Evolutionary conservation across 768 basidiomycete species (phyloP).

Genomic region (Psilocybe tampanensis): DNA sequence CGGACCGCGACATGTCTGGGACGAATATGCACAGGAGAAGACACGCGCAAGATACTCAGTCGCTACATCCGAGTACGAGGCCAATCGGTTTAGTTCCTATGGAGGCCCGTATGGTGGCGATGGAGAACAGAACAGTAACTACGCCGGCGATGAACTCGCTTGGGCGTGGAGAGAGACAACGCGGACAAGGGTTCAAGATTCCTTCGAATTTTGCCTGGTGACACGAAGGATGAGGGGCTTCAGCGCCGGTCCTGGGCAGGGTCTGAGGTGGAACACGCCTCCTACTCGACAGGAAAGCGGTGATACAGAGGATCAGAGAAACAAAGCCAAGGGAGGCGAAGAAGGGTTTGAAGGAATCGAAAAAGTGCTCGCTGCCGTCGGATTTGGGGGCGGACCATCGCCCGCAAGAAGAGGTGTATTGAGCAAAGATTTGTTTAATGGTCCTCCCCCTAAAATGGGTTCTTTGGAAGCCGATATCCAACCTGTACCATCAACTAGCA

Average conservation of each 20-base stretch:
- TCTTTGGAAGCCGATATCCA: conserved; percentile 9
- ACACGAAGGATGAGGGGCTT: conserved; percentile 21
- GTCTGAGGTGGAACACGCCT: conserved; percentile 32
- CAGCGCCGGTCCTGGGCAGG: conserved; percentile 16
- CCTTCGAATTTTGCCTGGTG: conserved; percentile 77
- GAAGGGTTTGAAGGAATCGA: conserved; percentile 55
- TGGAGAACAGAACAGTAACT: conserved; percentile 13
- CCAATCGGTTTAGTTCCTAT: conserved; percentile 20
- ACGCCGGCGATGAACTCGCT: conserved; percentile 51
- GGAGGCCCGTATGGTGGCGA: neutral
- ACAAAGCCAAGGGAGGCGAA: conserved; percentile 16
- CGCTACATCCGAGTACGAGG: conserved; percentile 40
- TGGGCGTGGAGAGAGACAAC: conserved; percentile 85
- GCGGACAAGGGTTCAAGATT: conserved; percentile 70
- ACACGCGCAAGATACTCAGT: conserved; percentile 51
- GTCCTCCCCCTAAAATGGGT: conserved; percentile 30
- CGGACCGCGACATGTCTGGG: conserved; percentile 84
- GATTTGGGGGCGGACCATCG: conserved; percentile 46
- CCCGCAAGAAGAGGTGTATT: conserved; percentile 62
- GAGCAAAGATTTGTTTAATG: conserved; percentile 65
- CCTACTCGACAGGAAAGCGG: neutral
- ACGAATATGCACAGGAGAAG: conserved; percentile 76
- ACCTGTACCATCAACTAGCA: conserved; percentile 13
- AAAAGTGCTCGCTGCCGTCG: conserved; percentile 57
- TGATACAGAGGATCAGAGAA: neutral